Evolutionary conservation across 2,329 filamentous ascomycete genomes (phyloP), one percentile per base, ranked within the genome.

Genomic region (Blastomyces emzantsi): DNA sequence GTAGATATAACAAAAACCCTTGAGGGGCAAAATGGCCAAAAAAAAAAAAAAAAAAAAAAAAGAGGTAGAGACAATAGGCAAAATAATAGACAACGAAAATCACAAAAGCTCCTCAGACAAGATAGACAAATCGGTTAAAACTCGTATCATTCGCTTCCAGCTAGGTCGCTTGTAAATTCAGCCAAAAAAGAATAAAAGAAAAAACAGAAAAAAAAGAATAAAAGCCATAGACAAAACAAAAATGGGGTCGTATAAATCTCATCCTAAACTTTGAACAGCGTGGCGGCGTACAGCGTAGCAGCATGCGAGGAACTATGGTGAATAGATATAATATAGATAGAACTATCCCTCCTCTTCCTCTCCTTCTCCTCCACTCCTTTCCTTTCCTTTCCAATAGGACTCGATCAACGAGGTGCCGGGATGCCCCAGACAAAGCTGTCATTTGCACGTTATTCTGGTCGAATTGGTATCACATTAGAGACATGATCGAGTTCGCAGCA

Each of bases 401-500:
- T 36, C 52, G 5, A 13, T 55, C 30, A n/a, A 22, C 19, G 30
- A 6, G 33, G 33, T 36, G 33, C 33, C 33, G 25, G 13, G 3
- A 3, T n/a, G 1, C 19, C 36, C 19, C 2, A 55, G 17, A 55
- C 28, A 33, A 19, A 8, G 2, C 3, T 15, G 28, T 36, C 17
- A 36, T 33, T n/a, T 7, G 25, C 30, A 36, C 45, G 61, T 28
- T 58, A 8, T 55, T 45, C 39, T 55, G 15, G 25, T 30, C 7
- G 25, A 11, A 19, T 56, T 17, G 33, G 15, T 54, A 28, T 63
- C 66, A 71, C 69, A 71, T 71, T 67, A 73, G 71, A 9, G 71
- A 72, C 73, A 74, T 74, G 49, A 77, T 69, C 3, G 75, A 74
- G 62, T 72, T 76, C 63, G 75, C 69, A 22, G 75, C 76, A 65